These are phyloP conservation scores for Fremontodendron californicum DNA, from an alignment of 345 rosid species.

Conservation along the genomic window DNA sequence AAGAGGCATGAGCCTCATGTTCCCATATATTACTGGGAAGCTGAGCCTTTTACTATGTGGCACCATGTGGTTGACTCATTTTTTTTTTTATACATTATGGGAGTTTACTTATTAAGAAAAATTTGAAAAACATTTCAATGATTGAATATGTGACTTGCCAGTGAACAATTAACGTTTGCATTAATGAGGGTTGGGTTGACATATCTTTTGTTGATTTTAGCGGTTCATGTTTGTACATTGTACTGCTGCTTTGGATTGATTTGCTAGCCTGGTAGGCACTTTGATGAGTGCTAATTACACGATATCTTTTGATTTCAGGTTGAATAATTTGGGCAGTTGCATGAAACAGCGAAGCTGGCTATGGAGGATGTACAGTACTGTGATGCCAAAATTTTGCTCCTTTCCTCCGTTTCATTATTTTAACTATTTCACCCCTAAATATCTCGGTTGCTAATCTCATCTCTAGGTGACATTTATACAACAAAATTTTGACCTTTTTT, in stretches of 20 bases:
- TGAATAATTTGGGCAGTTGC: neutral
- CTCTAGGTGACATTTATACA: neutral
- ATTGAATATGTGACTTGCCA: neutral
- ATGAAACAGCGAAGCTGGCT: neutral
- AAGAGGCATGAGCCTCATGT: neutral
- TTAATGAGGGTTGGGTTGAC: neutral
- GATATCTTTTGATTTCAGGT: conserved; percentile 12
- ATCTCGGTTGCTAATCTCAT: neutral
- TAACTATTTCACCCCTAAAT: neutral
- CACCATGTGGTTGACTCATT: neutral
- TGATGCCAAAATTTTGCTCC: neutral
- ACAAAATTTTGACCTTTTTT: conserved; percentile 12
- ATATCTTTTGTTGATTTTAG: neutral
- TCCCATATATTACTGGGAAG: neutral
- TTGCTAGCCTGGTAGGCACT: neutral
- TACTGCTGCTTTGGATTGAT: neutral
- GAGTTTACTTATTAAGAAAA: neutral
- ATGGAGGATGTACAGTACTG: neutral
- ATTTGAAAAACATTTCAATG: neutral
- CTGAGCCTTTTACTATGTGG: neutral
- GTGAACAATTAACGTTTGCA: neutral
- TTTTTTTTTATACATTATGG: neutral
- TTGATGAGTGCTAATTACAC: neutral
- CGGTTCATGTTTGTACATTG: neutral
- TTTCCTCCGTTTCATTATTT: no score